These are phyloP conservation scores for Tricholoma saponaceum DNA, from an alignment of 768 basidiomycete genomes.

Conservation along the genomic window DNA sequence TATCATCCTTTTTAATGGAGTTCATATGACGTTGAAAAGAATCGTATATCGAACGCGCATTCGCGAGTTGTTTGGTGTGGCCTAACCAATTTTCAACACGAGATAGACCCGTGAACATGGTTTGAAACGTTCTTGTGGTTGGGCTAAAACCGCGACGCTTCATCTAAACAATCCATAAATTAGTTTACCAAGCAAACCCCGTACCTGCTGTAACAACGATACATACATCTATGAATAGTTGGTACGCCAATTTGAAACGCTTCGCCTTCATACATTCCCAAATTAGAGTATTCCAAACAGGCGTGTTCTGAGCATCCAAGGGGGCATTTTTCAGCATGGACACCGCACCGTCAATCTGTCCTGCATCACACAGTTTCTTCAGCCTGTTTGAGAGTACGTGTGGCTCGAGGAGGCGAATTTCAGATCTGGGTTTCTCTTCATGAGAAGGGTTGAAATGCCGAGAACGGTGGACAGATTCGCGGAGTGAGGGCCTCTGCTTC, in stretches of 20 bases:
- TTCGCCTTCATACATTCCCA: slow-evolving; percentile 55
- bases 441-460: slow-evolving; percentile 34
- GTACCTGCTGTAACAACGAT: not conserved
- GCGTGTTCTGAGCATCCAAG: slow-evolving; percentile 67
- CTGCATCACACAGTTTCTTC: slow-evolving; percentile 50
- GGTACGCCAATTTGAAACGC: slow-evolving; percentile 55
- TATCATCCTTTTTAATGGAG: slow-evolving; percentile 44
- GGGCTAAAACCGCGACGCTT: slow-evolving; percentile 78
- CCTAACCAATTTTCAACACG: slow-evolving; percentile 57
- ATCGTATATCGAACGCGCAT: slow-evolving; percentile 58
- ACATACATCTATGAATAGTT: slow-evolving; percentile 66
- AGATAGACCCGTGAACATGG: slow-evolving; percentile 62
- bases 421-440: slow-evolving; percentile 21
- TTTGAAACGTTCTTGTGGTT: slow-evolving; percentile 61
- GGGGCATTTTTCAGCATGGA: slow-evolving; percentile 65
- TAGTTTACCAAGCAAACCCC: slow-evolving; percentile 3
- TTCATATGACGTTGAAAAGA: slow-evolving; percentile 49
- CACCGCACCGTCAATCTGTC: slow-evolving; percentile 60
- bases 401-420: slow-evolving; percentile 50
- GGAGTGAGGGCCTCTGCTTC: not conserved
- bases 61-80: slow-evolving; percentile 56
- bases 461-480: slow-evolving; percentile 29
- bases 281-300: slow-evolving; percentile 80
- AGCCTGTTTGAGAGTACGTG: slow-evolving; percentile 58
- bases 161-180: slow-evolving; percentile 48